Base-by-base conservation (phyloP, 495 filamentous ascomycete species). In the Staphylotrichum longicolle region DNA sequence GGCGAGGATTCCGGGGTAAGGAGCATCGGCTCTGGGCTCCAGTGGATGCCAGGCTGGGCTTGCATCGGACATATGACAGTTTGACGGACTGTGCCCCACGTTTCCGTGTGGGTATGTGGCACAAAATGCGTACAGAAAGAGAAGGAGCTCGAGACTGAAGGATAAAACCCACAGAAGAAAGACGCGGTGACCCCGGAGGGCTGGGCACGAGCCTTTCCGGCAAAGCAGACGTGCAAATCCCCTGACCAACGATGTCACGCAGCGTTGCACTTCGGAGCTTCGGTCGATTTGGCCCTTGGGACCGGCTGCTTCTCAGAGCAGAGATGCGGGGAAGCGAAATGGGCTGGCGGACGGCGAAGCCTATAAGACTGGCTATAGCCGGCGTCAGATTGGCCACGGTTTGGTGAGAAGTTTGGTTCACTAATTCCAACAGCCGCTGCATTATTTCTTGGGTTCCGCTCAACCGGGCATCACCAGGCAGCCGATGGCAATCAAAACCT, bases 301-400 rank as follows among this genome's bases (percentile, higher is more conserved):
- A 30, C 45, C 45, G 14, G 12, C 20, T 27, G 20, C 20, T 27
- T 27, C 7, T 30, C 6, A 37, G 9, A 11, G 30, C 15, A 34
- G 5, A 9, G 41, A 49, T 49, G 55, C 44, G 44, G 44, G 55
- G 55, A 41, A 49, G 44, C 45, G 55, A 30, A 14, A 20, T 47
- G 44, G 44, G 54, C 54, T 50, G 20, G 47, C 30, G 33, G 5
- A 50, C 20, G 20, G 20, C 47, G 10, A 12, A 8, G 46, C 46
- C 20, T 30, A 48, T 48, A 30, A 27, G 20, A 27, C 20, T 27
- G 20, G 20, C 20, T 27, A 27, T 27, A 27, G 20, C 20, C 7
- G 12, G 5, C 15, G n/a, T 33, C 39, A 55, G 39, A 44, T 55
- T 55, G 53, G 53, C 53, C 20, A 6, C 27, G 33, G 20, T 15